Evolutionary conservation across 164 flowering plant species (phyloP).

Genomic region (Nelumbo lutea): DNA sequence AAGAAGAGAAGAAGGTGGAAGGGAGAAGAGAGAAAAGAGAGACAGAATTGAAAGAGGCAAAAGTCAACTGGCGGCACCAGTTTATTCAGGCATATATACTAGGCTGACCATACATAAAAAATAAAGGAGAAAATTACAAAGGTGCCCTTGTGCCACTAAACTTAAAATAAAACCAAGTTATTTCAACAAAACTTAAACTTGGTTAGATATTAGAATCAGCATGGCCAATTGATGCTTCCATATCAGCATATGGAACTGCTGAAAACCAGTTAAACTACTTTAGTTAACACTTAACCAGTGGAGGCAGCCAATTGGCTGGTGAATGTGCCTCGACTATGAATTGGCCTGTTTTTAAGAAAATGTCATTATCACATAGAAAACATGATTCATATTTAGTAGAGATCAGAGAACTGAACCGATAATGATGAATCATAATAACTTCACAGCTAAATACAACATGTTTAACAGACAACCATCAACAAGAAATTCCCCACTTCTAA

Average conservation of each 20-base stretch:
- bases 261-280: conserved; percentile 10
- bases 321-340: conserved; percentile 11
- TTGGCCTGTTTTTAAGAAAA: conserved; percentile 26
- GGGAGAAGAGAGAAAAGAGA: no score
- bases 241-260: conserved; percentile 14
- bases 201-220: conserved; percentile 22
- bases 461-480: background rate
- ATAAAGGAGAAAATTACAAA: no score
- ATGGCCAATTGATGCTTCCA: conserved; percentile 12
- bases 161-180: no score
- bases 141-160: no score
- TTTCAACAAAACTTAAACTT: background rate
- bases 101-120: no score
- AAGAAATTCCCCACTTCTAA: conserved; percentile 25
- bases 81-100: no score
- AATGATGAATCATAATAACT: no score
- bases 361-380: background rate
- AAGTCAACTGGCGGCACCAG: no score
- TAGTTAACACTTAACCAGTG: conserved; percentile 14
- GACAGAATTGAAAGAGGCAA: no score
- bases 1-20: no score
- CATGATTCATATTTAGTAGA: background rate
- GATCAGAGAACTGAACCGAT: background rate
- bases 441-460: background rate
- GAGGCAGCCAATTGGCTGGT: conserved; percentile 17